phyloP scores from a whole-genome alignment of 23 red algal genomes.

The Gracilaria domingensis region DNA sequence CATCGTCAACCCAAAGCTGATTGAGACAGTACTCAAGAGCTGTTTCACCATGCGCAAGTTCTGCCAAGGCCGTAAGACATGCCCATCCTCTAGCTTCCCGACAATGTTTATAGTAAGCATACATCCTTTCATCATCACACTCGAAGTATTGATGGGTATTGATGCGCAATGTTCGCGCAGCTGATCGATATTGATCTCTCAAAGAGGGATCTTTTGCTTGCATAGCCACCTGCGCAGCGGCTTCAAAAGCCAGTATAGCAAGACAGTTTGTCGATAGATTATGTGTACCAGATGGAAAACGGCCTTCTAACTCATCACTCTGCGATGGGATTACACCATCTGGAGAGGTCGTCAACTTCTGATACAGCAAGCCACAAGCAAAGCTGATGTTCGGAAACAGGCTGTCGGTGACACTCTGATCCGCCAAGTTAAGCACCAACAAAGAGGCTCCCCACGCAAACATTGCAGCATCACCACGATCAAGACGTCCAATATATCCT shows the following conservation, averaged over 20 bases:
- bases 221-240: constrained; percentile 24
- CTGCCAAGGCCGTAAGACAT: constrained; percentile 37
- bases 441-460: constrained; percentile 56
- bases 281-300: constrained; percentile 52
- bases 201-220: constrained; percentile 13
- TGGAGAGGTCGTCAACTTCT: neutral
- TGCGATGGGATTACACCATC: constrained; percentile 42
- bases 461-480: constrained; percentile 67
- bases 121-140: constrained; percentile 41
- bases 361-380: constrained; percentile 32
- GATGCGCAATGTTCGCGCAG: constrained; percentile 27
- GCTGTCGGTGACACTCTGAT: neutral
- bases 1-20: constrained; percentile 29
- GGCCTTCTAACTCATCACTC: constrained; percentile 74
- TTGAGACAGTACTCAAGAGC: constrained; percentile 35
- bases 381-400: neutral
- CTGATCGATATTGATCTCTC: constrained; percentile 20
- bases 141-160: constrained; percentile 16
- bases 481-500: constrained; percentile 50
- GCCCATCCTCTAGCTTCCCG: constrained; percentile 52
- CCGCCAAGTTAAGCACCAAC: constrained; percentile 19
- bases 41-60: constrained; percentile 15
- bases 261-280: constrained; percentile 59
- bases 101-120: constrained; percentile 58
- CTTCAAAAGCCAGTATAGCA: constrained; percentile 55